Conservation (phyloP, 176 grass and related monocot genomes). For the Musa beccarii region DNA sequence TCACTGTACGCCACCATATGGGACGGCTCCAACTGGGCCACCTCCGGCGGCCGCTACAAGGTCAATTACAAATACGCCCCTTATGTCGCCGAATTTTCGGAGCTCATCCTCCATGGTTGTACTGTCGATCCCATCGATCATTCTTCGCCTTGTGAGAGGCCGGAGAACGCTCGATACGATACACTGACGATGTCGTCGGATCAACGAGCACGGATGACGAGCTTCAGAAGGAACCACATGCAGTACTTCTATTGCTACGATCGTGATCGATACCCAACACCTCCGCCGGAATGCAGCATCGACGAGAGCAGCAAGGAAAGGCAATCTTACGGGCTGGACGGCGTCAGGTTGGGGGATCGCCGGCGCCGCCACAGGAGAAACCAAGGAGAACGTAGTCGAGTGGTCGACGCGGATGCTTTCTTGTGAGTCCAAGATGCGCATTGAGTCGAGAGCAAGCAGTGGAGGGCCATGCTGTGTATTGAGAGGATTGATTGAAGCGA, state of each 20-base stretch:
- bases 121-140: slow-evolving; percentile 29
- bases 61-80: too few species aligned
- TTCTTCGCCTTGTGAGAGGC: slow-evolving; percentile 14
- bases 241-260: slow-evolving; percentile 82
- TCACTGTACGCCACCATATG: slow-evolving; percentile 2
- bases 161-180: background rate
- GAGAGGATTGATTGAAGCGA: background rate
- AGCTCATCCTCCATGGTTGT: slow-evolving; percentile 50
- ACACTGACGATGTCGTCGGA: slow-evolving; percentile 7
- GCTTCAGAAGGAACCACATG: slow-evolving; percentile 45
- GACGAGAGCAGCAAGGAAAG: background rate
- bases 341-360: slow-evolving; percentile 32
- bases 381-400: slow-evolving; percentile 22
- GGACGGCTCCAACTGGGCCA: too few species aligned
- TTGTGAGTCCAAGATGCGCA: slow-evolving; percentile 4
- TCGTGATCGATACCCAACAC: slow-evolving; percentile 30
- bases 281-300: slow-evolving; percentile 40
- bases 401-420: background rate
- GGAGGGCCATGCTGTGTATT: slow-evolving; percentile 7
- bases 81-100: slow-evolving; percentile 52
- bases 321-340: slow-evolving; percentile 38
- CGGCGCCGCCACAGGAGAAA: slow-evolving; percentile 28
- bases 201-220: slow-evolving; percentile 35
- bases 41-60: too few species aligned
- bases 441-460: background rate